A percentile compares a stretch with the other conserved stretches of the same genome.
Conservation (phyloP, 2,329 filamentous ascomycete species). For the Cercospora zeae-maydis region DNA sequence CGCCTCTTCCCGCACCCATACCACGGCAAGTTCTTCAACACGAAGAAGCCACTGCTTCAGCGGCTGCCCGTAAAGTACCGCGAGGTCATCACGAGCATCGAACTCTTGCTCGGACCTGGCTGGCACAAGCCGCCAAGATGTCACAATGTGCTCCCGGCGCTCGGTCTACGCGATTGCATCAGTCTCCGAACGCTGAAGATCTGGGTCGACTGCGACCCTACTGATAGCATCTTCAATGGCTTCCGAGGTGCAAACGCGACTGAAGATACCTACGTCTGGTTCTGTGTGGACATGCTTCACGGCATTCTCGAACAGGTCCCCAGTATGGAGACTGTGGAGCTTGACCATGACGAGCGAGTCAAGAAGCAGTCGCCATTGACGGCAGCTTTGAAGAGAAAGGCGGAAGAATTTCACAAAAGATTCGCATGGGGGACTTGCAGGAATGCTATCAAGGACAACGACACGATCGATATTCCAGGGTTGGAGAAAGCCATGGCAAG, state of each 20-base stretch:
- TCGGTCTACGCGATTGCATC: slow-evolving; percentile 62
- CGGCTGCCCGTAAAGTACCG: slow-evolving; percentile 62
- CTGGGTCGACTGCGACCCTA: slow-evolving; percentile 70
- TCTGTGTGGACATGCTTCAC: slow-evolving; percentile 57
- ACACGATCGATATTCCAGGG: slow-evolving; percentile 9
- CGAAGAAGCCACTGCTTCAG: slow-evolving; percentile 66
- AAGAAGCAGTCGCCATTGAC: slow-evolving; percentile 64
- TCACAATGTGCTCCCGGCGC: slow-evolving; percentile 63
- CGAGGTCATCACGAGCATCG: slow-evolving; percentile 58
- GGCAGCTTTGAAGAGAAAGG: slow-evolving; percentile 55
- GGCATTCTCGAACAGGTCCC: slow-evolving; percentile 58
- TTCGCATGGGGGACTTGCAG: slow-evolving; percentile 66
- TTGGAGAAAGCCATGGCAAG: slow-evolving; percentile 19
- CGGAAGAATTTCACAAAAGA: slow-evolving; percentile 47
- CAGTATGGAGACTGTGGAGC: slow-evolving; percentile 57
- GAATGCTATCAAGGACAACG: slow-evolving; percentile 52
- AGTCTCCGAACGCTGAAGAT: slow-evolving; percentile 60
- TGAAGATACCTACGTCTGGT: slow-evolving; percentile 67
- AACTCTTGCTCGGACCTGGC: slow-evolving; percentile 69
- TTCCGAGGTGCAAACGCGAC: slow-evolving; percentile 54
- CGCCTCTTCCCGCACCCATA: slow-evolving; percentile 66
- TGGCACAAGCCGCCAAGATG: slow-evolving; percentile 67
- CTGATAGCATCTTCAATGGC: slow-evolving; percentile 60
- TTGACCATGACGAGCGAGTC: slow-evolving; percentile 66
- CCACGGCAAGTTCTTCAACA: slow-evolving; percentile 65